These are phyloP conservation scores for Moesziomyces parantarcticus DNA, from an alignment of 1,284 basidiomycete species.

Conservation along the genomic window DNA sequence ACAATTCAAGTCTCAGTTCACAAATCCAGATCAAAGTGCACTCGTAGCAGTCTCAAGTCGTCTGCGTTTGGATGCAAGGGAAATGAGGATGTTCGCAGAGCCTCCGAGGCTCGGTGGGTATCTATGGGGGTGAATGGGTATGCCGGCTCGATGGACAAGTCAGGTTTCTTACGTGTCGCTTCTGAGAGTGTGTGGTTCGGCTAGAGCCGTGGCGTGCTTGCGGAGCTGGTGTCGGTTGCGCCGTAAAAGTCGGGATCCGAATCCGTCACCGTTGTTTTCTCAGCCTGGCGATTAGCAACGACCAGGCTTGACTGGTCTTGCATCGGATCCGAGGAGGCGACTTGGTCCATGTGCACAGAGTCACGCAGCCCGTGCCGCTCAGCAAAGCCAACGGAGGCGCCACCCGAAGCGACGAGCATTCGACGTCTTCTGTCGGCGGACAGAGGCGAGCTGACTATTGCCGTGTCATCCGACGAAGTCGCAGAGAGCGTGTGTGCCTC, in stretches of 20 bases:
- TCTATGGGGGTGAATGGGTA: not conserved
- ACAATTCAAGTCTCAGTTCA: too few species aligned
- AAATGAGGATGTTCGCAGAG: not conserved
- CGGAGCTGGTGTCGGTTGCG: constrained; percentile 12
- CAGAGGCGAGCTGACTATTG: not conserved
- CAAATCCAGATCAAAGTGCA: not conserved
- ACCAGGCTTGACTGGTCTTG: not conserved
- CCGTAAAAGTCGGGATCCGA: constrained; percentile 18
- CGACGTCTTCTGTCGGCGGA: constrained; percentile 2
- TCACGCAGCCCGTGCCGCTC: not conserved
- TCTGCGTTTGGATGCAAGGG: too few species aligned
- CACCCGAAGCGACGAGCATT: constrained; percentile 20
- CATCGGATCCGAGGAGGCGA: not conserved
- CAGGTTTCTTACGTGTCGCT: not conserved
- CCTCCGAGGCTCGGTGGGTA: not conserved
- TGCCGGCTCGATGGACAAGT: not conserved
- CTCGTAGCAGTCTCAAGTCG: not conserved
- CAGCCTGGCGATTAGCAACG: not conserved
- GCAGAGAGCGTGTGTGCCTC: not conserved
- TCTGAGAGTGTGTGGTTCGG: not conserved
- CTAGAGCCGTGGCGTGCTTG: constrained; percentile 8
- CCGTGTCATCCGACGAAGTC: constrained; percentile 8
- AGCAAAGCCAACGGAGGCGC: constrained; percentile 2
- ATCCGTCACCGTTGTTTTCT: constrained; percentile 10
- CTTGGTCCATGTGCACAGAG: not conserved